Conservation (phyloP, 2,329 filamentous ascomycete species). For the Teratosphaeria viscida region DNA sequence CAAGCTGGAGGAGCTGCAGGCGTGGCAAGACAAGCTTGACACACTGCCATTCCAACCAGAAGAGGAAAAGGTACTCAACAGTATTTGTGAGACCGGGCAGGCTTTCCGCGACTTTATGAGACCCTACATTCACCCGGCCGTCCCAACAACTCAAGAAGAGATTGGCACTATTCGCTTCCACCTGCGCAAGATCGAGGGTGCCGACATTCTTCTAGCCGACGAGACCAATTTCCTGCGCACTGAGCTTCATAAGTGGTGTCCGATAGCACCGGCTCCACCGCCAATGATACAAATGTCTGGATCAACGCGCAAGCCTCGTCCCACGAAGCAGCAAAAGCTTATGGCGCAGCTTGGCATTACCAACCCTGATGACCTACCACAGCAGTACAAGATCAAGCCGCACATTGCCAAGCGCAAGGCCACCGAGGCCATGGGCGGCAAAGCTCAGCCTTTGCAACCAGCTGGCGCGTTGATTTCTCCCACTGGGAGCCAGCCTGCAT, state of each 20-base stretch:
- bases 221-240: slow-evolving; percentile 98
- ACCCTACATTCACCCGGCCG: slow-evolving; percentile 68
- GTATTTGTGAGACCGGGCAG: slow-evolving; percentile 75
- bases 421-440: slow-evolving; percentile 18
- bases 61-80: slow-evolving; percentile 76
- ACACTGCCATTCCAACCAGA: slow-evolving; percentile 79
- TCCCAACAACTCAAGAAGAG: slow-evolving; percentile 68
- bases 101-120: slow-evolving; percentile 75
- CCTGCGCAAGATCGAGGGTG: slow-evolving; percentile 90
- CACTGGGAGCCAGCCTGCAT: slow-evolving; percentile 5
- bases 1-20: slow-evolving; percentile 79
- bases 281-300: slow-evolving; percentile 78
- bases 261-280: slow-evolving; percentile 75
- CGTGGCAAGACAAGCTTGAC: slow-evolving; percentile 74
- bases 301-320: slow-evolving; percentile 88
- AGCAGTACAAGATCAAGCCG: slow-evolving; percentile 69
- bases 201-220: slow-evolving; percentile 78
- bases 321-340: slow-evolving; percentile 93
- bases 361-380: slow-evolving; percentile 80
- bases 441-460: slow-evolving; percentile 20
- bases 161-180: slow-evolving; percentile 88
- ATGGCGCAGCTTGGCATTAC: slow-evolving; percentile 81
- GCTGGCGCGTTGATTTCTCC: slow-evolving; percentile 19
- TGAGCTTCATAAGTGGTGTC: slow-evolving; percentile 88
- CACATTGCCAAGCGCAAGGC: slow-evolving; percentile 60